Percentiles rank a stretch among this genome's conserved stretches.
phyloP scores from a whole-genome alignment of 1,139 yeast species.

The Debaryomyces sp. region DNA sequence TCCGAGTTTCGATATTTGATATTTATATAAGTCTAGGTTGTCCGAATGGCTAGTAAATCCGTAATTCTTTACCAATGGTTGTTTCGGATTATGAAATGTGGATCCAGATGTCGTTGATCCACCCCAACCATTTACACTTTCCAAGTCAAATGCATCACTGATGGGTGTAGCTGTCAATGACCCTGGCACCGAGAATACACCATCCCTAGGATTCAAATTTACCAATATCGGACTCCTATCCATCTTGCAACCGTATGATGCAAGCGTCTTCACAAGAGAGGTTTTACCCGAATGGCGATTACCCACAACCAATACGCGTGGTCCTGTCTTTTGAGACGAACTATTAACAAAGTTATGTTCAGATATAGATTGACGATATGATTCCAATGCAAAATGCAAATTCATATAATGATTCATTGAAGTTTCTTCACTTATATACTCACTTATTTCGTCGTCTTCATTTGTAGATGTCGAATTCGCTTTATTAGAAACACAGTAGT shows the following conservation, averaged over 20 bases:
- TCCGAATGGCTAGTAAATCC: conserved; percentile 67
- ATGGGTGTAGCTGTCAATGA: conserved; percentile 83
- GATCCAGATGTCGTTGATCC: conserved; percentile 88
- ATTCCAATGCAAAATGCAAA: conserved; percentile 77
- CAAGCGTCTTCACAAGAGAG: conserved; percentile 64
- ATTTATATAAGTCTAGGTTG: conserved; percentile 63
- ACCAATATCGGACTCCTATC: conserved; percentile 66
- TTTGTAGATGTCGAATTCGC: conserved; percentile 43
- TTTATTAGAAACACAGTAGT: conserved; percentile 49
- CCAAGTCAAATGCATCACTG: conserved; percentile 79
- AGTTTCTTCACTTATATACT: conserved; percentile 72
- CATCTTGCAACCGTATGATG: conserved; percentile 77
- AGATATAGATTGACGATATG: conserved; percentile 46
- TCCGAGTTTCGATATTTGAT: conserved; percentile 59
- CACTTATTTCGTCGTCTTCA: conserved; percentile 44
- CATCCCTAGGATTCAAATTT: conserved; percentile 82
- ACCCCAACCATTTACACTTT: conserved; percentile 75
- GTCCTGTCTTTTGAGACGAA: conserved; percentile 41
- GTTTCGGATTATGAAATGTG: conserved; percentile 77
- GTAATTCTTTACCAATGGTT: conserved; percentile 79
- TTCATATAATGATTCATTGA: conserved; percentile 65
- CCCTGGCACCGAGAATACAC: conserved; percentile 83
- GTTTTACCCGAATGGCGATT: conserved; percentile 78
- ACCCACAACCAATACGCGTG: conserved; percentile 77
- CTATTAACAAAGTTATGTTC: conserved; percentile 27